Evolutionary conservation across 2,329 filamentous ascomycete genomes (phyloP).

Genomic region (Rhexocercosporidium sp.): DNA sequence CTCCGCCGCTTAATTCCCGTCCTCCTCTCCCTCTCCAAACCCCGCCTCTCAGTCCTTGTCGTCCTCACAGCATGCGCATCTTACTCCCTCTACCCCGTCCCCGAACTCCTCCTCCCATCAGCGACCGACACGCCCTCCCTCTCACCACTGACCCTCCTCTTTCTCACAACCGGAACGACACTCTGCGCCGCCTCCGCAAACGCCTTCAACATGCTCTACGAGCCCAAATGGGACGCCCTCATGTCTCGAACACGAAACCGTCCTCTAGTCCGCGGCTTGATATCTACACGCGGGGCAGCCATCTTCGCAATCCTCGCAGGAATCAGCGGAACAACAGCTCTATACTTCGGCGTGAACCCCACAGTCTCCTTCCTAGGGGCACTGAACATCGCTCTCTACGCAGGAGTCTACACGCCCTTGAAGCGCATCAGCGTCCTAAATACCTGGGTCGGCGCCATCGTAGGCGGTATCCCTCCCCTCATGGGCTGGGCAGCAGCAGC

Average conservation of each 20-base stretch:
- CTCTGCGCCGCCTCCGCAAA: slow-evolving; percentile 92
- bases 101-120: slow-evolving; percentile 77
- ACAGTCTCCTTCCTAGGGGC: slow-evolving; percentile 87
- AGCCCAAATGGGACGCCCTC: slow-evolving; percentile 84
- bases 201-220: slow-evolving; percentile 96
- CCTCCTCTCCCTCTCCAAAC: slow-evolving; percentile 92
- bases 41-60: slow-evolving; percentile 88
- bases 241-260: slow-evolving; percentile 95
- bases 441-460: slow-evolving; percentile 92
- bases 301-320: slow-evolving; percentile 81
- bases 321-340: slow-evolving; percentile 67
- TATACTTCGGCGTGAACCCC: slow-evolving; percentile 92
- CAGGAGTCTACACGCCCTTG: slow-evolving; percentile 88
- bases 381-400: slow-evolving; percentile 87
- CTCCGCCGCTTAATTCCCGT: slow-evolving; percentile 73
- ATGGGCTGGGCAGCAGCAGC: slow-evolving; percentile 99
- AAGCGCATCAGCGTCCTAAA: slow-evolving; percentile 88
- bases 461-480: slow-evolving; percentile 90
- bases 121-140: slow-evolving; percentile 74
- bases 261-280: slow-evolving; percentile 81
- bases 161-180: slow-evolving; percentile 87
- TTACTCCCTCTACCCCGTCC: slow-evolving; percentile 92
- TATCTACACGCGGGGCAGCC: slow-evolving; percentile 73
- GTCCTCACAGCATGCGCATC: slow-evolving; percentile 89
- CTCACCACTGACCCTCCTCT: slow-evolving; percentile 88